Evolutionary conservation across 768 basidiomycete species (phyloP), one percentile per base, ranked within the genome.

Genomic region (Pholiota conissans): DNA sequence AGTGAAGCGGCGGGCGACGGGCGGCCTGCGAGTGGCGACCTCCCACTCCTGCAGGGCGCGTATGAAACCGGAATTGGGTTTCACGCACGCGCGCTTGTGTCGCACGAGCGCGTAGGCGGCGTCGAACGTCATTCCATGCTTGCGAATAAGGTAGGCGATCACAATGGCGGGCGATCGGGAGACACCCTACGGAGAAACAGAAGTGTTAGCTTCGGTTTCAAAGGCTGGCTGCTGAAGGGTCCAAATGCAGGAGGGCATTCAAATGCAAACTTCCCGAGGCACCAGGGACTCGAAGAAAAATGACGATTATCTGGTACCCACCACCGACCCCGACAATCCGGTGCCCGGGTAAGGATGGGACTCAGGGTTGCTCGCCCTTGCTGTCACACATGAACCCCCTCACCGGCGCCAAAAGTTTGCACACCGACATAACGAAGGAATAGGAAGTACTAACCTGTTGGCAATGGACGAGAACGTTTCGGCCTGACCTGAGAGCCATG

Each of bases 31-130:
- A 3, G 29, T 28, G 22, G 24, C 48, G n/a, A 18, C 66, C 58
- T 87, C 86, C 85, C 85, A 88, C 26, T 84, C 82, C 20, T 79
- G 75, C 13, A 88, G 70, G 0, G 82, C 80, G 0, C 74, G 69
- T 18, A 90, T 82, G 64, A 91, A 92, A 4, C 87, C 89, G n/a
- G 86, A 73, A 64, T 92, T 92, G 14, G 90, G 90, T 66, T 90
- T 88, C 59, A 86, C 76, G 65, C 90, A 92, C 3, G 89, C 83
- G 18, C 90, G 82, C 61, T 84, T 83, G 54, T 80, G 80, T 62
- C 82, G 82, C 60, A 89, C 77, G 60, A 85, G 79, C 0, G 83
- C 74, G 55, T 78, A 71, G 0, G 90, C 89, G 45, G 77, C 74
- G 59, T 90, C 86, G 69, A 84, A 91, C 8, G 86, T 76, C 87